These are phyloP conservation scores for Prunus padus DNA, from an alignment of 306 rosid species.

Conservation along the genomic window DNA sequence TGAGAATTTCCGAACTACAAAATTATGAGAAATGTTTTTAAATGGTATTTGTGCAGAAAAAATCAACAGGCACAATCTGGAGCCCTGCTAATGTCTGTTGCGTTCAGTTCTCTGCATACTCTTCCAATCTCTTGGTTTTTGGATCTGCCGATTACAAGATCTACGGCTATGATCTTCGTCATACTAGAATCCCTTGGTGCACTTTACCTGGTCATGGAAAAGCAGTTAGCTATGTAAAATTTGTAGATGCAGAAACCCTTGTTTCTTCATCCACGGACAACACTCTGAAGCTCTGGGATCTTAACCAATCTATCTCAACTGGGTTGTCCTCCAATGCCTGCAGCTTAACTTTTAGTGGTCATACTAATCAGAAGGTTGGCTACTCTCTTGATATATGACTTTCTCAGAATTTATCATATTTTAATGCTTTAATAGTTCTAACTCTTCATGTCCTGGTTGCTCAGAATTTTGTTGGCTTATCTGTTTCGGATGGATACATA, in stretches of 20 bases:
- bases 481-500: constrained; percentile 62
- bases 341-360: constrained; percentile 57
- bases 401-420: neutral
- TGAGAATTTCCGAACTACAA: neutral
- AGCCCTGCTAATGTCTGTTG: constrained; percentile 72
- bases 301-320: constrained; percentile 49
- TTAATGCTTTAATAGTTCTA: constrained; percentile 17
- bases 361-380: constrained; percentile 65
- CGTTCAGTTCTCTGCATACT: constrained; percentile 69
- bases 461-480: constrained; percentile 76
- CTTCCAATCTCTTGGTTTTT: constrained; percentile 57
- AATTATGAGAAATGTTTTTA: neutral
- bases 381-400: neutral
- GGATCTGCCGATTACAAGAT: constrained; percentile 74
- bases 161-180: constrained; percentile 77
- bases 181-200: constrained; percentile 69
- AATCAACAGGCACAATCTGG: constrained; percentile 54
- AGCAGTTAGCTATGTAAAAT: constrained; percentile 58
- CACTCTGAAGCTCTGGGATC: constrained; percentile 73
- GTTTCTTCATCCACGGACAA: constrained; percentile 77
- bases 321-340: constrained; percentile 47
- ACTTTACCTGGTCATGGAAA: constrained; percentile 60
- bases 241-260: constrained; percentile 43
- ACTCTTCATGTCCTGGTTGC: constrained; percentile 24
- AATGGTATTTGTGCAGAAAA: constrained; percentile 41